Percentiles rank a stretch among this genome's conserved stretches.
Conservation (phyloP, 345 rosid genomes). For the rapeseed (Brassica napus) region DNA sequence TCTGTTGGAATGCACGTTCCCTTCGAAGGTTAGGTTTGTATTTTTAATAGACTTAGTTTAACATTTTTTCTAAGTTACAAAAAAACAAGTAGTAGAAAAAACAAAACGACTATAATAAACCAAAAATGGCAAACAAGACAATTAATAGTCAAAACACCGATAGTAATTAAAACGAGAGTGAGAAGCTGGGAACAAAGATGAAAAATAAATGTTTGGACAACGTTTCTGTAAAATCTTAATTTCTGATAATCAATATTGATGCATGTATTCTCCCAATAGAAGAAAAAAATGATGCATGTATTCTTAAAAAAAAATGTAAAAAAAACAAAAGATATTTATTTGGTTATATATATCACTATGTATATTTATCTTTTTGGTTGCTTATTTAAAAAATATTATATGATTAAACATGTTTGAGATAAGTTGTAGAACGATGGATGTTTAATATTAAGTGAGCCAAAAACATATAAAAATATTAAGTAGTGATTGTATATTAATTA, state of each 20-base stretch:
- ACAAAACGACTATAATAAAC: background rate
- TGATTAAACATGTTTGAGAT: background rate
- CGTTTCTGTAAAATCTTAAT: background rate
- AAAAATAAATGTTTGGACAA: background rate
- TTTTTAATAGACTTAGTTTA: too few relatives aligned
- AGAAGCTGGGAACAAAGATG: background rate
- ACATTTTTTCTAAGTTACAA: too few relatives aligned
- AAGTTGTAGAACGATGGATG: background rate
- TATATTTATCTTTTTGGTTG: background rate
- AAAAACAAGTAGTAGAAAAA: too few relatives aligned
- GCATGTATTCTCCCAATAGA: background rate
- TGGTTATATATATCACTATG: background rate
- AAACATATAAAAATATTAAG: background rate
- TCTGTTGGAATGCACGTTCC: too few relatives aligned
- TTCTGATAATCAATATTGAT: background rate
- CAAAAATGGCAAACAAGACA: background rate
- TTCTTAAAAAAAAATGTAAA: background rate
- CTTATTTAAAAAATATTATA: background rate
- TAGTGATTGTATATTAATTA: background rate
- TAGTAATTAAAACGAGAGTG: background rate
- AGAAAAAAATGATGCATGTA: background rate
- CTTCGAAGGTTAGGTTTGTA: too few relatives aligned
- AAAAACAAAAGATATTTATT: background rate
- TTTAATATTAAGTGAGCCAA: background rate
- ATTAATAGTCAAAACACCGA: background rate